Percentiles rank a stretch among this genome's conserved stretches.
These are phyloP conservation scores for Lipomyces sp. DNA, from an alignment of 805 yeast species.

Conservation along the genomic window DNA sequence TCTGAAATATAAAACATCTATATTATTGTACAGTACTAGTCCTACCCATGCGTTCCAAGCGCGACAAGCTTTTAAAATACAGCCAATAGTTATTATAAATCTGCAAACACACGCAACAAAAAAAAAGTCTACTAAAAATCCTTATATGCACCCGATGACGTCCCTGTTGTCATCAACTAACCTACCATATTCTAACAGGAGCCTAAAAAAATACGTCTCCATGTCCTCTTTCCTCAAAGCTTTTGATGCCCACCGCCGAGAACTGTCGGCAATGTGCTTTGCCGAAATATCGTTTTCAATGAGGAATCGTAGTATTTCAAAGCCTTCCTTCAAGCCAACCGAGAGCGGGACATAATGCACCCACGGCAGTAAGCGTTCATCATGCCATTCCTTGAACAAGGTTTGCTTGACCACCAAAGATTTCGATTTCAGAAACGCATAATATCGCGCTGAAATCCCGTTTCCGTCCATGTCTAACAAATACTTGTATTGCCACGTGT, in stretches of 20 bases:
- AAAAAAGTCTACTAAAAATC: neutral
- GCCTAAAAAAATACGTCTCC: slow-evolving; percentile 37
- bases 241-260: slow-evolving; percentile 29
- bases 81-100: neutral
- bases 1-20: neutral
- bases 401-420: slow-evolving; percentile 38
- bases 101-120: neutral
- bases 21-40: neutral
- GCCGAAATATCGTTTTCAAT: slow-evolving; percentile 33
- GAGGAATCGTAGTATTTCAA: slow-evolving; percentile 29
- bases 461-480: slow-evolving; percentile 40
- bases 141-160: slow-evolving; percentile 30
- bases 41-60: neutral
- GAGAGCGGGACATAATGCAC: slow-evolving; percentile 39
- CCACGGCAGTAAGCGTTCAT: slow-evolving; percentile 39
- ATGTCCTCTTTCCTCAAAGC: slow-evolving; percentile 38
- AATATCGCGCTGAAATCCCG: slow-evolving; percentile 36
- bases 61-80: neutral
- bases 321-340: slow-evolving; percentile 34
- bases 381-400: slow-evolving; percentile 40
- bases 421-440: slow-evolving; percentile 34
- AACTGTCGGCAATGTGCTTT: slow-evolving; percentile 31
- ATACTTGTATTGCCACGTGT: slow-evolving; percentile 34
- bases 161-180: slow-evolving; percentile 39
- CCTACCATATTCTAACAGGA: slow-evolving; percentile 39